phyloP scores from a whole-genome alignment of 2,329 filamentous ascomycete species.

The Celoporthe dispersa region DNA sequence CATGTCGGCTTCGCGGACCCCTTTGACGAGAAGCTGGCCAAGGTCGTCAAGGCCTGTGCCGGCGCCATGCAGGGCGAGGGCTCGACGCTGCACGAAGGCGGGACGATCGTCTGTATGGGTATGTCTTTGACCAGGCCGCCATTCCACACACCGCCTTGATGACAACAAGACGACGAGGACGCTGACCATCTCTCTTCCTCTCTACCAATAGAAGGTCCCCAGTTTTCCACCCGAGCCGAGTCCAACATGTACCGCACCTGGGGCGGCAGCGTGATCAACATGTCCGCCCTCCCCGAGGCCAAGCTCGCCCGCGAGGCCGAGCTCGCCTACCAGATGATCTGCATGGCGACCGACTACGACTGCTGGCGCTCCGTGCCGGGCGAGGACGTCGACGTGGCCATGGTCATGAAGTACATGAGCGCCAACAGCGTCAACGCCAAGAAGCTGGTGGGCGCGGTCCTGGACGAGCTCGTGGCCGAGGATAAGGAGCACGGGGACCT shows the following conservation, averaged over 20 bases:
- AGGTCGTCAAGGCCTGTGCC: constrained; percentile 79
- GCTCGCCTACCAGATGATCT: constrained; percentile 97
- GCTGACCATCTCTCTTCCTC: background rate
- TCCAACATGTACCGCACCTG: constrained; percentile 92
- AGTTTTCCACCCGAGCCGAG: constrained; percentile 96
- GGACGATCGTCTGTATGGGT: constrained; percentile 92
- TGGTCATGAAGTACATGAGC: constrained; percentile 97
- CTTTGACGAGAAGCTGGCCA: constrained; percentile 79
- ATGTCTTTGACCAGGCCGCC: constrained; percentile 38
- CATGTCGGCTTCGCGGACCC: constrained; percentile 97
- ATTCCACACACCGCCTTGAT: background rate
- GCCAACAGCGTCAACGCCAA: constrained; percentile 89
- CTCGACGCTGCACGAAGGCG: constrained; percentile 80
- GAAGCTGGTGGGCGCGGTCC: constrained; percentile 80
- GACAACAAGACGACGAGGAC: constrained; percentile 3
- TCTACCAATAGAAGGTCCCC: constrained; percentile 76
- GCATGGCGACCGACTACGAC: constrained; percentile 99
- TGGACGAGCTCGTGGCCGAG: constrained; percentile 69
- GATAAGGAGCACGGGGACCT: constrained; percentile 75
- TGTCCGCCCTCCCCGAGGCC: constrained; percentile 92
- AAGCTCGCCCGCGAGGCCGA: constrained; percentile 97
- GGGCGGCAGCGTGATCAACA: constrained; percentile 97
- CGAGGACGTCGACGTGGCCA: constrained; percentile 88
- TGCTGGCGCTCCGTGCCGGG: constrained; percentile 78
- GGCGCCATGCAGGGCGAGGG: constrained; percentile 78